Percentiles rank a stretch among this genome's conserved stretches.
phyloP scores from a whole-genome alignment of 202 grass and related monocot genomes.

The Schoenoplectus tabernaemontani region DNA sequence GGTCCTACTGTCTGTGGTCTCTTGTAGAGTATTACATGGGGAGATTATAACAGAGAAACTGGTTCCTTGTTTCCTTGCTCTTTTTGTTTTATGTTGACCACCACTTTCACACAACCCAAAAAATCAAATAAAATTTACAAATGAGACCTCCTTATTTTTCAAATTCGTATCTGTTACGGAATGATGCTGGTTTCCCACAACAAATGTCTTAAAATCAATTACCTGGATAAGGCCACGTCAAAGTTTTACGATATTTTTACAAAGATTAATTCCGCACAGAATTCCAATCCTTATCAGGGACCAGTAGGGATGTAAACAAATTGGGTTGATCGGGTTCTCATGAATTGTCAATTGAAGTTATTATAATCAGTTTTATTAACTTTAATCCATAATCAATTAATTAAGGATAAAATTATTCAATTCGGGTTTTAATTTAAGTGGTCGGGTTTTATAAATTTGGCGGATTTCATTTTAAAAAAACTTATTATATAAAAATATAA shows the following conservation, averaged over 20 bases:
- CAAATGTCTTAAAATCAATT: background rate
- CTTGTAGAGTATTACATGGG: background rate
- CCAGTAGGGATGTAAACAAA: no score
- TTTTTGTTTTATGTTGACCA: slow-evolving; percentile 19
- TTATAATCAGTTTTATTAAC: no score
- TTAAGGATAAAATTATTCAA: no score
- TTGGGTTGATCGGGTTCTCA: no score
- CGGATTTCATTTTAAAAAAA: no score
- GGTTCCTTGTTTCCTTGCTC: background rate
- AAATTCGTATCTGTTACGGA: background rate
- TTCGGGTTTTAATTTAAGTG: no score
- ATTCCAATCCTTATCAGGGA: background rate
- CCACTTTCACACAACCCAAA: slow-evolving; percentile 14
- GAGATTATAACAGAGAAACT: background rate
- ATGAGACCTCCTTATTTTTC: background rate
- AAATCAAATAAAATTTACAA: background rate
- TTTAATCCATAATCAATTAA: no score
- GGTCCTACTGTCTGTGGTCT: background rate
- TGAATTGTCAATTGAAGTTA: no score
- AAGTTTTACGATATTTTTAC: background rate
- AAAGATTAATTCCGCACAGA: background rate
- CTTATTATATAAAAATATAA: no score
- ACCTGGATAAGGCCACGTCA: background rate
- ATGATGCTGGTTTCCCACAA: background rate
- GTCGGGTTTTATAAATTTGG: no score